Evolutionary conservation across 352 stramenopile species (phyloP).

Genomic region (Globisporangium splendens): DNA sequence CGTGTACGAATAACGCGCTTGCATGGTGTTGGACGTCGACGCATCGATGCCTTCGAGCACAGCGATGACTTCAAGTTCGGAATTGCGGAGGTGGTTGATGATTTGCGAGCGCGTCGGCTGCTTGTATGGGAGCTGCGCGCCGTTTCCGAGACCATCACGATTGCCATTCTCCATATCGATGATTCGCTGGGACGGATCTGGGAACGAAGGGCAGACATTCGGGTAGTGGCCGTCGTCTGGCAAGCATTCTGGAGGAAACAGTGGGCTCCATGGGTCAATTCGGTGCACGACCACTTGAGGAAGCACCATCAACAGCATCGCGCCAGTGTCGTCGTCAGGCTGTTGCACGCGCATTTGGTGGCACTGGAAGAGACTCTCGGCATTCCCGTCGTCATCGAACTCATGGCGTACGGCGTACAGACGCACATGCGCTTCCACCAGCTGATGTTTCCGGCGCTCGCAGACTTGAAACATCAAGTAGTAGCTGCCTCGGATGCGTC

Average conservation of each 20-base stretch:
- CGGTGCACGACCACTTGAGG: constrained; percentile 81
- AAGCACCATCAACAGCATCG: constrained; percentile 81
- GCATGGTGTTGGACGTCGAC: constrained; percentile 86
- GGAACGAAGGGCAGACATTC: constrained; percentile 54
- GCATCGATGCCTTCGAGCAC: constrained; percentile 83
- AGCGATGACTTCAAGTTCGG: constrained; percentile 75
- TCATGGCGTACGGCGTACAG: constrained; percentile 82
- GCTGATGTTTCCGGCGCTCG: constrained; percentile 86
- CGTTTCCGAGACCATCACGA: constrained; percentile 44
- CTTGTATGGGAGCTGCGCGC: constrained; percentile 29
- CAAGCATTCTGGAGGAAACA: constrained; percentile 78
- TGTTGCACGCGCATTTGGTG: constrained; percentile 89
- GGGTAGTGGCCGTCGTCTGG: constrained; percentile 40
- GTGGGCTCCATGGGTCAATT: constrained; percentile 82
- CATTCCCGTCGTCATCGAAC: constrained; percentile 38
- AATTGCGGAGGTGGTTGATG: constrained; percentile 56
- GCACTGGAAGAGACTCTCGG: constrained; percentile 69
- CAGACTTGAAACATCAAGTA: constrained; percentile 93
- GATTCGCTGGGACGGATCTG: constrained; percentile 64
- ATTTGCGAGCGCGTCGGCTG: constrained; percentile 72
- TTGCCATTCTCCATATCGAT: constrained; percentile 86
- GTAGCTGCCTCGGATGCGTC: constrained; percentile 85
- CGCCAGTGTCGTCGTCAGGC: constrained; percentile 75
- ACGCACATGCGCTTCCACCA: constrained; percentile 81
- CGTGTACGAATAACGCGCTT: constrained; percentile 79